Conservation (phyloP, 306 rosid species). For the Nissolia schottii region DNA sequence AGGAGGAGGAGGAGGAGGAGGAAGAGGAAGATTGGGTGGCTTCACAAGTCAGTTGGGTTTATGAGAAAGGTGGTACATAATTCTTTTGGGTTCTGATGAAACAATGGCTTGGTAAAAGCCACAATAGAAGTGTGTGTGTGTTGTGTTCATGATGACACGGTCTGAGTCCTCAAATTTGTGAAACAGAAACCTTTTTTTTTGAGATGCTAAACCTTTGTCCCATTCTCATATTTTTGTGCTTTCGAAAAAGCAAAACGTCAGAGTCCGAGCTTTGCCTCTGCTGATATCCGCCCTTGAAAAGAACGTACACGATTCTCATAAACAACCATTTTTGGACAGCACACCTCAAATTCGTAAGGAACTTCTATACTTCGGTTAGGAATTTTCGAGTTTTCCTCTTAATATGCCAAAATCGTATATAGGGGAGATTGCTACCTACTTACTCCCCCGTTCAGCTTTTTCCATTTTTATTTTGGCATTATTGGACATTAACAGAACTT, state of each 20-base stretch:
- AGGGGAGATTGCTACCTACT: not conserved
- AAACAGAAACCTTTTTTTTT: not conserved
- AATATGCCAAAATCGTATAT: not conserved
- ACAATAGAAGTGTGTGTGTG: not conserved
- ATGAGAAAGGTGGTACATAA: not conserved
- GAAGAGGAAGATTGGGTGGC: not conserved
- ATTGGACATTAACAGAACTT: not conserved
- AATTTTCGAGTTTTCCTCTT: not conserved
- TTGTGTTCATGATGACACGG: not conserved
- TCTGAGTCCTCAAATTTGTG: not conserved
- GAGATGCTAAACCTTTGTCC: not conserved
- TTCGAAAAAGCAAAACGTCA: not conserved
- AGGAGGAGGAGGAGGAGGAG: not conserved
- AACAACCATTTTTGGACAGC: not conserved
- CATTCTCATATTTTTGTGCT: not conserved
- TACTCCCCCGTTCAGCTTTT: not conserved
- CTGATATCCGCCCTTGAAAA: not conserved
- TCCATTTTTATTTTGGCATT: not conserved
- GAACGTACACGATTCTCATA: not conserved
- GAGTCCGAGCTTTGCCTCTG: not conserved
- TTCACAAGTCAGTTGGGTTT: not conserved
- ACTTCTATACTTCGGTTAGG: not conserved
- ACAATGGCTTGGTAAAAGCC: not conserved
- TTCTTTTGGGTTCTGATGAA: not conserved
- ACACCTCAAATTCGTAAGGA: constrained; percentile 17